Evolutionary conservation across 2,329 filamentous ascomycete genomes (phyloP), one percentile per base, ranked within the genome.

Genomic region (Furcasterigmium furcatum): DNA sequence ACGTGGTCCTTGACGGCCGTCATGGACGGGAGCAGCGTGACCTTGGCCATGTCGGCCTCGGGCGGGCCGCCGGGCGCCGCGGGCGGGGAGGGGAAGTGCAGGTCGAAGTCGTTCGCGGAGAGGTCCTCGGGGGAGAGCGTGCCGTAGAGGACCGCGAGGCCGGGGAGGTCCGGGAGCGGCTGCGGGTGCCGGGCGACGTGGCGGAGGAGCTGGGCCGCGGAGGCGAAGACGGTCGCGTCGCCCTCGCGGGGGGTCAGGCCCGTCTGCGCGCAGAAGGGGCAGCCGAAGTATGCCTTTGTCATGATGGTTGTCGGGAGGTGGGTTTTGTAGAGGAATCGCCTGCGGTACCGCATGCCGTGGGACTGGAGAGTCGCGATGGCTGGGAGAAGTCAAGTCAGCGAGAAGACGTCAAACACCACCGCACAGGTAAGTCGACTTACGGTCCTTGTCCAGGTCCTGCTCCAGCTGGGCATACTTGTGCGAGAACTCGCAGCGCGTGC

Each of bases 291-390:
- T 34, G 61, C 54, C 43, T 60, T 58, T 18, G 64, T 59, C 34
- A 62, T 56, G n/a, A 55, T 53, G 5, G 47, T 52, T 12, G 58
- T 59, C 16, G 57, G 44, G 4, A 72, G 47, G 44, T 73, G 70
- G 13, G 65, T 69, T 44, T 73, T 73, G 55, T 66, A 70, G 12
- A 72, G 59, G 22, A 73, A 61, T 0, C 69, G 63, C 12, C 67
- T 57, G 5, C 69, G 68, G 52, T 67, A 72, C 1, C 58, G 55
- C 5, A 67, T 55, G 3, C 67, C 67, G 4, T 64, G 66, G 16
- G 59, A 59, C 21, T 49, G 51, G 21, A 62, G 60, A 7, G 61
- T 63, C 3, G 58, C 62, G 42, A 59, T 56, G 21, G 61, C 64
- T 67, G 43, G 20, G 16, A 16, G 8, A 1, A 7, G 29, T 45